Evolutionary conservation across 768 basidiomycete genomes (phyloP).

Genomic region (Kwoniella heveanensis): DNA sequence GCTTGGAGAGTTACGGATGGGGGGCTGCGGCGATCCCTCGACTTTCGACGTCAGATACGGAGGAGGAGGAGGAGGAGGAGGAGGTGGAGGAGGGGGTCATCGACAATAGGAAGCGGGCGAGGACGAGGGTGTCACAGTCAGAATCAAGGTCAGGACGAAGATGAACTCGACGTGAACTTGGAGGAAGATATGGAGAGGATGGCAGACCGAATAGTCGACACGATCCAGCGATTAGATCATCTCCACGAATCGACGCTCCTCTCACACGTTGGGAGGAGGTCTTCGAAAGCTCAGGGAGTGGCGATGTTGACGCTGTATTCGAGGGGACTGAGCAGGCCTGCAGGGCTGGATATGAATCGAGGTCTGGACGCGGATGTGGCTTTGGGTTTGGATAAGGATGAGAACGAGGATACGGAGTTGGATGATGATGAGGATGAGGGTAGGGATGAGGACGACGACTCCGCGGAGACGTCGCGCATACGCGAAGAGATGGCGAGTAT

Average conservation of each 20-base stretch:
- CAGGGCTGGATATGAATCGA: slow-evolving; percentile 27
- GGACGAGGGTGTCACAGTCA: neutral
- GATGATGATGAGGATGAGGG: neutral
- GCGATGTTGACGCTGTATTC: slow-evolving; percentile 86
- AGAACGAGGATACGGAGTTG: slow-evolving; percentile 33
- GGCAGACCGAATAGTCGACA: slow-evolving; percentile 36
- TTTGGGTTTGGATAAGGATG: slow-evolving; percentile 24
- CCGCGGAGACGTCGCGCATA: neutral
- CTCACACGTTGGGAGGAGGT: slow-evolving; percentile 83
- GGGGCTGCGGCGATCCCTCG: neutral
- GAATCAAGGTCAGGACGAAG: too few species aligned
- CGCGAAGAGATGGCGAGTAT: slow-evolving; percentile 25
- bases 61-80: slow-evolving; percentile 4
- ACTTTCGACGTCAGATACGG: too few species aligned
- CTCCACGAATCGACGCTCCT: slow-evolving; percentile 83
- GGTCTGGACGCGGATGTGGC: neutral
- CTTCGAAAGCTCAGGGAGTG: slow-evolving; percentile 87
- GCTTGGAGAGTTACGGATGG: slow-evolving; percentile 55
- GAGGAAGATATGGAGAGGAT: slow-evolving; percentile 33
- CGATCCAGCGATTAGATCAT: slow-evolving; percentile 66
- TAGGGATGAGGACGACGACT: neutral
- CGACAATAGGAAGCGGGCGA: neutral
- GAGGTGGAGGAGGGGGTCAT: slow-evolving; percentile 8
- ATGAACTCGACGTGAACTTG: too few species aligned
- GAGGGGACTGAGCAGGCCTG: slow-evolving; percentile 72